Conservation (phyloP, 441 rosid genomes). For the Macaranga tanarius region DNA sequence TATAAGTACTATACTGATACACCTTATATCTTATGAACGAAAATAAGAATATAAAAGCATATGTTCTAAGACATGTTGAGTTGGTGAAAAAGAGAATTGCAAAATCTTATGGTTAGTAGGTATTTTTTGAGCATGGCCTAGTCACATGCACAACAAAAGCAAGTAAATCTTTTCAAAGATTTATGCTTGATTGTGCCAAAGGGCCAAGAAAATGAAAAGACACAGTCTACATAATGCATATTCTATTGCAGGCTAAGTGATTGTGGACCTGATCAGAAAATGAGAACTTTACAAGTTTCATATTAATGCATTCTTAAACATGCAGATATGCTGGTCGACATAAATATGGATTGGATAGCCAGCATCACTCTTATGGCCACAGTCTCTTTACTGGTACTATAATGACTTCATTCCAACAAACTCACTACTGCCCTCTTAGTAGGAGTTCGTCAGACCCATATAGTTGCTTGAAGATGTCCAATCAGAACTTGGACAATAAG, state of each 20-base stretch:
- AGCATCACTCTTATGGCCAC: background rate
- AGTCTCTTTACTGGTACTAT: background rate
- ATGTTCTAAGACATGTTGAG: background rate
- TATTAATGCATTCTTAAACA: slow-evolving; percentile 2
- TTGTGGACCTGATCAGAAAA: background rate
- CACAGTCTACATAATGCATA: background rate
- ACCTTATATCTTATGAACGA: background rate
- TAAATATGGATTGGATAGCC: background rate
- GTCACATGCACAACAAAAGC: background rate
- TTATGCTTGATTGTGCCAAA: background rate
- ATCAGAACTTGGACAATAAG: background rate
- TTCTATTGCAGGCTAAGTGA: background rate
- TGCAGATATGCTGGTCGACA: background rate
- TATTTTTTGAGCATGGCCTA: background rate
- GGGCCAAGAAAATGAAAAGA: background rate
- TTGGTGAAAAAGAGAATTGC: background rate
- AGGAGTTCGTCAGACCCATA: background rate
- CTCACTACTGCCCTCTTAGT: background rate
- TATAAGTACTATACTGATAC: background rate
- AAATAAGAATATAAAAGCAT: background rate
- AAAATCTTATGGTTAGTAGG: background rate
- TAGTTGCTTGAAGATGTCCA: slow-evolving; percentile 1
- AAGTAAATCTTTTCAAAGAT: background rate
- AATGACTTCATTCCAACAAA: slow-evolving; percentile 4
- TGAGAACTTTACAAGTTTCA: background rate